Evolutionary conservation across 371 early-diverging fungal species (phyloP), one percentile per base, ranked within the genome.

Genomic region (Lichtheimia ramosa): DNA sequence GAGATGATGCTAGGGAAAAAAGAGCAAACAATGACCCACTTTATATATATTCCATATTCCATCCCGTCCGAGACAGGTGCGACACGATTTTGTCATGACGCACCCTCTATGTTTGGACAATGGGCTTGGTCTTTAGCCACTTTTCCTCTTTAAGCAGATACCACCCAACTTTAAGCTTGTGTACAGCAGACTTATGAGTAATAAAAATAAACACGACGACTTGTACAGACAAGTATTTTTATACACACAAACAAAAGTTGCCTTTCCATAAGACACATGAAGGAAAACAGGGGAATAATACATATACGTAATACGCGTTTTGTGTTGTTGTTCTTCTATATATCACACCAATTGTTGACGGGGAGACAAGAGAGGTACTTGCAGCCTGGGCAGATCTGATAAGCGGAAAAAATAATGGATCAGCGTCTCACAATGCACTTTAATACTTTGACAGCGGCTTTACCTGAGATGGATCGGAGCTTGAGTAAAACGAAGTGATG

Each of bases 401-500:
- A 49, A 34, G 53, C 41, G 48, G 56, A 20, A 48, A 48, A 25
- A 54, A 21, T 48, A 43, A 34, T 34, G 34, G 34, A 34, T 34
- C 34, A 34, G 12, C 18, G 43, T 55, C 16, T n/a, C 43, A 24
- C 41, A 14, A 40, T 27, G 13, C 16, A 14, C 13, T 1, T 52
- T 15, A 15, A 5, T 41, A 20, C n/a, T 48, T 34, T 3, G 12
- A 48, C 14, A 16, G 41, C 28, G 10, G 7, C 56, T 42, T n/a
- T 62, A 70, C 70, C 70, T 61, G 34, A 5, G 58, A 54, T n/a
- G 75, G 73, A 51, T 77, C 75, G 8, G 24, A 49, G 12, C 67
- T 68, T 18, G 58, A 55, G 68, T 85, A 85, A 59, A 85, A 83
- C 43, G 71, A 65, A 28, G 51, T 72, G 54, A 82, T 68, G 4